phyloP scores from a whole-genome alignment of 1,284 basidiomycete genomes.

The Somion occarium region DNA sequence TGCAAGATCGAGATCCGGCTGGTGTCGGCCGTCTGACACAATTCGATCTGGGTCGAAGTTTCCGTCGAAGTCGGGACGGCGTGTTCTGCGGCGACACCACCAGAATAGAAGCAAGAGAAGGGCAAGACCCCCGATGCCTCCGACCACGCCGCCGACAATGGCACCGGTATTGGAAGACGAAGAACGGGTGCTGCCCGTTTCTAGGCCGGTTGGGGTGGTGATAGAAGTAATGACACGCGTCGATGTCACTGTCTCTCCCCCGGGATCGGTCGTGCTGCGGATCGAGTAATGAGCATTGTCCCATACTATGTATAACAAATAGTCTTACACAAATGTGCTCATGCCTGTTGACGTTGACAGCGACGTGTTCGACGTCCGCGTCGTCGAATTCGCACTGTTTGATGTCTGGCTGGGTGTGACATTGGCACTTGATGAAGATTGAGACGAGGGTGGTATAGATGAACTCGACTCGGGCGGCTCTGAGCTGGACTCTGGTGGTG shows the following conservation, averaged over 20 bases:
- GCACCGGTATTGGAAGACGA: conserved; percentile 26
- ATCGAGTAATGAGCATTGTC: background rate
- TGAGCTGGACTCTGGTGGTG: too few relatives aligned
- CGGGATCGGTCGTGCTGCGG: conserved; percentile 1
- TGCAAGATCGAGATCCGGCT: conserved; percentile 29
- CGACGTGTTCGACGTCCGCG: background rate
- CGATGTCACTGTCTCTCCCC: background rate
- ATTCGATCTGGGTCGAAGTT: conserved; percentile 48
- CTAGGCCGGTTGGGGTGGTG: background rate
- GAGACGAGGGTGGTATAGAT: background rate
- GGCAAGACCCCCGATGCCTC: conserved; percentile 28
- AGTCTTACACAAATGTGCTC: conserved; percentile 1
- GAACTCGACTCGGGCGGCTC: background rate
- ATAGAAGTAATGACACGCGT: background rate
- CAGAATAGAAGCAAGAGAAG: conserved; percentile 22
- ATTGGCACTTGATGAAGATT: background rate
- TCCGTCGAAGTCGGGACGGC: conserved; percentile 41
- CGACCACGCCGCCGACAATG: conserved; percentile 37
- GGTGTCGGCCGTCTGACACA: conserved; percentile 17
- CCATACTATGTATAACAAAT: background rate
- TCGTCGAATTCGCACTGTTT: background rate
- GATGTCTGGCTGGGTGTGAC: background rate
- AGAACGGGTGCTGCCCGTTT: background rate
- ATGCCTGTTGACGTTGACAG: background rate
- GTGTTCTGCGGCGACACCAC: conserved; percentile 22